A percentile compares a stretch with the other conserved stretches of the same genome.
Conservation (phyloP, 305 asterid genomes). For the Plantago lanceolata region DNA sequence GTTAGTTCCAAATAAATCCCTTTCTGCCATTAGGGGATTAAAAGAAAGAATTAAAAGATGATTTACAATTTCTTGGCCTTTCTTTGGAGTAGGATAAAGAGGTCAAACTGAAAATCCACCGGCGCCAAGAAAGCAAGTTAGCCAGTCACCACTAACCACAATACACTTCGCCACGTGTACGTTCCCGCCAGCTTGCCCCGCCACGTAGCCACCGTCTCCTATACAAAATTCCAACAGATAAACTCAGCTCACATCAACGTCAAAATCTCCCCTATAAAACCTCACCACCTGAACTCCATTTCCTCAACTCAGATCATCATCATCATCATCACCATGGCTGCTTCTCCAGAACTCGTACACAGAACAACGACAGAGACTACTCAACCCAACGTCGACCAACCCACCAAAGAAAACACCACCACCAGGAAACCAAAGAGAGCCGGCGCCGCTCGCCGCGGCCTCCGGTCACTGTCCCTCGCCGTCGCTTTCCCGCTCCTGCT, state of each 20-base stretch:
- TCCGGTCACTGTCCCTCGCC: constrained; percentile 58
- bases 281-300: constrained; percentile 21
- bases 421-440: constrained; percentile 26
- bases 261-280: constrained; percentile 21
- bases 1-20: too few species aligned
- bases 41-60: too few species aligned
- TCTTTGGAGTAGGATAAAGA: too few species aligned
- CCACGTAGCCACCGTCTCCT: constrained; percentile 33
- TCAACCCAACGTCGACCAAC: not conserved
- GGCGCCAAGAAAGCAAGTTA: not conserved
- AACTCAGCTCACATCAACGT: constrained; percentile 16
- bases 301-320: not conserved
- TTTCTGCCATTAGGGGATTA: too few species aligned
- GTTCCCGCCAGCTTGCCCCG: constrained; percentile 24
- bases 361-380: constrained; percentile 30
- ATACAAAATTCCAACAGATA: constrained; percentile 27
- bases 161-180: constrained; percentile 37
- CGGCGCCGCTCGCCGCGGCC: constrained; percentile 63
- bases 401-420: constrained; percentile 5
- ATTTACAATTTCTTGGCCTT: too few species aligned
- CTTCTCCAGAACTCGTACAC: constrained; percentile 53
- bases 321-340: constrained; percentile 34
- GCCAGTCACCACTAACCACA: constrained; percentile 23
- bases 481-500: constrained; percentile 57
- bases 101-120: not conserved